These are phyloP conservation scores for Lentinula aciculospora DNA, from an alignment of 768 basidiomycete species.

Conservation along the genomic window DNA sequence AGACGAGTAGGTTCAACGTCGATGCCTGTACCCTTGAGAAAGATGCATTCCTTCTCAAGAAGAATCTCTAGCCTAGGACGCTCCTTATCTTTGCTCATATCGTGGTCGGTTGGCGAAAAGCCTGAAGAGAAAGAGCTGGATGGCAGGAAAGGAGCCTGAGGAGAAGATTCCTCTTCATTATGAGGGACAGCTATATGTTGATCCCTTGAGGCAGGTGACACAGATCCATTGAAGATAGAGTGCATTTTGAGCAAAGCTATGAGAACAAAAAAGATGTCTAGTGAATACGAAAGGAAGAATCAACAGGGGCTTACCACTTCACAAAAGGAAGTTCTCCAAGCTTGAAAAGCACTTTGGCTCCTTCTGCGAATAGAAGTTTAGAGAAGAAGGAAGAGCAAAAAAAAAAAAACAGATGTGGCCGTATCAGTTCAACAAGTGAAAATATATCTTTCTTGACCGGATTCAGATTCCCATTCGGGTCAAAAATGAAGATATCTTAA, in stretches of 20 bases:
- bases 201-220: not conserved
- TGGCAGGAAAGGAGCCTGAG: not conserved
- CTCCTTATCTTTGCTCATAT: conserved; percentile 41
- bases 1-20: conserved; percentile 82
- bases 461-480: not conserved
- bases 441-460: not conserved
- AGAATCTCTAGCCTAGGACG: conserved; percentile 66
- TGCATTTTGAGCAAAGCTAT: not conserved
- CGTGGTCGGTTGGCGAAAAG: conserved; percentile 14
- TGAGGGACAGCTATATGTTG: conserved; percentile 4
- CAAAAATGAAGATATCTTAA: not conserved
- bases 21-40: conserved; percentile 72
- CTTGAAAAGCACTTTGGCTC: not conserved
- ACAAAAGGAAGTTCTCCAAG: not conserved
- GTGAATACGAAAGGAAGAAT: not conserved
- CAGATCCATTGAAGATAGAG: conserved; percentile 5
- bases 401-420: not conserved
- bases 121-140: not conserved
- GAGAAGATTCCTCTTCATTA: not conserved
- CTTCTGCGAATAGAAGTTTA: not conserved
- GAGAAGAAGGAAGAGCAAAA: not conserved
- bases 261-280: not conserved
- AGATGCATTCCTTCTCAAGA: conserved; percentile 64
- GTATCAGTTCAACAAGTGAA: not conserved
- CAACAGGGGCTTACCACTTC: not conserved